Evolutionary conservation across 2,329 filamentous ascomycete species (phyloP).

Genomic region (Alternaria sp.): DNA sequence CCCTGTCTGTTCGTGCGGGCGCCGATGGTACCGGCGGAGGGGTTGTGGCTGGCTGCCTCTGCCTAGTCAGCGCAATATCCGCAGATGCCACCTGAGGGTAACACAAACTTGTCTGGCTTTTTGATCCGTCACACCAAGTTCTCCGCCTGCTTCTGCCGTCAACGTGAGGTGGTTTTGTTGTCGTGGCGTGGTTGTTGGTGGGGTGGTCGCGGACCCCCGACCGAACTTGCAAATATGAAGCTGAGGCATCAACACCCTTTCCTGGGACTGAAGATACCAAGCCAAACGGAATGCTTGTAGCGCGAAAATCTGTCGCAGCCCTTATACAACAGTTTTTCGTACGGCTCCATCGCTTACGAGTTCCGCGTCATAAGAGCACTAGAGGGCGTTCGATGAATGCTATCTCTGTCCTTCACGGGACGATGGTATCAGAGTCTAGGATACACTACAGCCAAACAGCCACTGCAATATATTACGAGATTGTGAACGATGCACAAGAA

Average conservation of each 20-base stretch:
- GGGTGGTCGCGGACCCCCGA: neutral
- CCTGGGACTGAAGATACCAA: neutral
- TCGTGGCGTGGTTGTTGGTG: neutral
- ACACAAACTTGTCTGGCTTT: neutral
- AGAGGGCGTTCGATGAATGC: neutral
- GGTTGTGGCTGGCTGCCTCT: neutral
- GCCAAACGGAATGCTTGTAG: neutral
- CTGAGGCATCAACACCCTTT: neutral
- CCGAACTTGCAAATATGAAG: constrained; percentile 3
- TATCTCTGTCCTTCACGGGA: neutral
- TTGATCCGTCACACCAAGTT: neutral
- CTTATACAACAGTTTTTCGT: too few relatives aligned
- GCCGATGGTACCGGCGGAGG: neutral
- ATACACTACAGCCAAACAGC: neutral
- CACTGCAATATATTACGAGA: neutral
- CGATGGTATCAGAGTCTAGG: neutral
- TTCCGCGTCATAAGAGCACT: neutral
- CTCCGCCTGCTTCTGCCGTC: neutral
- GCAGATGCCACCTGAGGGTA: neutral
- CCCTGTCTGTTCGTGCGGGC: neutral
- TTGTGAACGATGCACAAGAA: neutral
- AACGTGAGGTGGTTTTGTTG: neutral
- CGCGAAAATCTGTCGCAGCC: neutral
- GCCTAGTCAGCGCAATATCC: neutral
- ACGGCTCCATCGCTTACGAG: neutral